Percentiles rank a stretch among this genome's conserved stretches.
These are phyloP conservation scores for Antitrichia curtipendula DNA, from an alignment of 225 moss, liverwort and hornwort species.

Conservation along the genomic window DNA sequence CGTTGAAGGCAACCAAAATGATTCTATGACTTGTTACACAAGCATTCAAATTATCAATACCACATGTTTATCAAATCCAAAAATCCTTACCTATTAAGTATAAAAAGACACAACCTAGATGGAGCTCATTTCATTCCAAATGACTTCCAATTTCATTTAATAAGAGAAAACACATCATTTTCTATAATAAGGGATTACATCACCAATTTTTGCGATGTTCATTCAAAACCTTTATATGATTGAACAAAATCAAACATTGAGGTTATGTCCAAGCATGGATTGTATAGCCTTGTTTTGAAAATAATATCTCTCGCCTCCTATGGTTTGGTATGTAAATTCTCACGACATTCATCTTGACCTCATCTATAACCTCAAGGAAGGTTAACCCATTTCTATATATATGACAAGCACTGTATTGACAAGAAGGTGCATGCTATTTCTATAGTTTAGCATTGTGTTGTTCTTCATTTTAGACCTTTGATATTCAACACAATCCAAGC, in stretches of 20 bases:
- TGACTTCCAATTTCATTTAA: background rate
- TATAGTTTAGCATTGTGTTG: too few species aligned
- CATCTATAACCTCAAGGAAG: too few species aligned
- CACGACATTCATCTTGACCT: background rate
- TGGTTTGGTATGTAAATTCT: background rate
- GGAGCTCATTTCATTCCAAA: background rate
- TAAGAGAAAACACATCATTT: too few species aligned
- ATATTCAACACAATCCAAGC: background rate
- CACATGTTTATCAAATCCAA: background rate
- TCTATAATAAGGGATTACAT: accelerated
- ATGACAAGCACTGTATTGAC: background rate
- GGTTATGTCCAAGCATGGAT: background rate
- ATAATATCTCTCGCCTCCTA: background rate
- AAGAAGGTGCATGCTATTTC: accelerated
- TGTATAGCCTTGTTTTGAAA: accelerated
- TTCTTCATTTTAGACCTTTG: background rate
- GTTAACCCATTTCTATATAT: background rate
- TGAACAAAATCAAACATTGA: background rate
- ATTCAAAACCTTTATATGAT: background rate
- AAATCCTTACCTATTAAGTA: background rate
- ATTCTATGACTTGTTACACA: background rate
- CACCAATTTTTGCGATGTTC: accelerated
- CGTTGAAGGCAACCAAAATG: background rate
- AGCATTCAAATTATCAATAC: background rate
- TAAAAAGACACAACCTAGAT: background rate